Evolutionary conservation across 768 basidiomycete species (phyloP), one percentile per base, ranked within the genome.

Genomic region (Boletus tylopilopsis): DNA sequence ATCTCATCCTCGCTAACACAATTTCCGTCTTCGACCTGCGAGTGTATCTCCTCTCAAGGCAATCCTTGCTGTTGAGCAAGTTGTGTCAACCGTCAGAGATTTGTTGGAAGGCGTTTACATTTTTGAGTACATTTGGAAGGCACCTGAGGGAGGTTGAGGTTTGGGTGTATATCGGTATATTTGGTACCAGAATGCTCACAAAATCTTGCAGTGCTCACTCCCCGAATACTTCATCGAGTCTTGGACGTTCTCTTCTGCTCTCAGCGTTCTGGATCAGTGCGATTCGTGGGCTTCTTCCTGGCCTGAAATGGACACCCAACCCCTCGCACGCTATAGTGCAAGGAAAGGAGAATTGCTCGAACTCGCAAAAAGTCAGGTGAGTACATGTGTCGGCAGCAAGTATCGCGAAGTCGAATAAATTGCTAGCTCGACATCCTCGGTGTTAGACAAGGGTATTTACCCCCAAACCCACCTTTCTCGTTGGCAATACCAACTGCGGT

Each of bases 21-120:
- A 94, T 99, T 56, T 88, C 92, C 5, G 79, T 95, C 9, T 95
- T 98, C 63, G 96, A 98, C 71, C 87, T 97, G 59, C 81, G 94
- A 42, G 79, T 85, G 58, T 99, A 96, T 65, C 76, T 98, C 18
- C 85, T 97, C 43, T 84, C 90, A 22, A 77, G 90, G 16, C 94
- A 96, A 67, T 91, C 90, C 47, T 72, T 74, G 40, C 71, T 97
- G 27, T 72, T 97, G 2, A 86, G 80, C 38, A 81, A 79, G 56
- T 66, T 89, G 60, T 82, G 83, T 1, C 76, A 80, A 34, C 69
- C 90, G 6, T 76, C 75, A 10, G 89, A 95, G 50, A 76, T 92
- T 9, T 81, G 85, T 38, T 76, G 74, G 53, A 87, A 88, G 61
- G 82, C 83, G 0, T 77, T 77, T 8, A 74, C 77, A 44, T 97